Evolutionary conservation across 2,329 filamentous ascomycete species (phyloP).

Genomic region (Cordyceps cateniannulata): DNA sequence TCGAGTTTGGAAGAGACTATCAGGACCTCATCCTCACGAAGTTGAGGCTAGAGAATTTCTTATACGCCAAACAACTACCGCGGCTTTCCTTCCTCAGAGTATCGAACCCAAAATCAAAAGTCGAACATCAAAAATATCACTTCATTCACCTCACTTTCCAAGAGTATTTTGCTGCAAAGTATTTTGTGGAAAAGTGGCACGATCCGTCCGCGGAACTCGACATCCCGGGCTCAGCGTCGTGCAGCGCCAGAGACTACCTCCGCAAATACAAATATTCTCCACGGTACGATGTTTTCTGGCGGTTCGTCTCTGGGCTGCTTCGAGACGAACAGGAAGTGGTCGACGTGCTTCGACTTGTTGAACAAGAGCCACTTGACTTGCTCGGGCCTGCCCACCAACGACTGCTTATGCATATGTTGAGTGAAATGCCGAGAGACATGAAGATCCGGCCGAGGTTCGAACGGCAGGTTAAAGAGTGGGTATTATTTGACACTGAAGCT

Average conservation of each 20-base stretch:
- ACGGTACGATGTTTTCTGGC: constrained; percentile 35
- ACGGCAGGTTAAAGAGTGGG: too few relatives aligned
- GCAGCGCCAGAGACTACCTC: constrained; percentile 21
- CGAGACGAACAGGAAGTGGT: too few relatives aligned
- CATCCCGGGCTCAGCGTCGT: not conserved
- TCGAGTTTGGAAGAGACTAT: too few relatives aligned
- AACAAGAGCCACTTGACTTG: constrained; percentile 28
- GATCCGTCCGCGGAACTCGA: not conserved
- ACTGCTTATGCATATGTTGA: constrained; percentile 32
- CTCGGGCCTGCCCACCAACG: constrained; percentile 30
- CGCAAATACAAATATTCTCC: constrained; percentile 30
- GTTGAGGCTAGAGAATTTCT: too few relatives aligned
- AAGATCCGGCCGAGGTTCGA: too few relatives aligned
- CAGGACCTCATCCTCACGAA: too few relatives aligned
- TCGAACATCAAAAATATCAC: constrained; percentile 25
- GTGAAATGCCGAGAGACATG: too few relatives aligned
- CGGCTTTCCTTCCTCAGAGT: constrained; percentile 32
- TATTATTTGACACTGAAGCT: too few relatives aligned
- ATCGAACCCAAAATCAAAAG: constrained; percentile 20
- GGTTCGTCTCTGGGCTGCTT: constrained; percentile 35
- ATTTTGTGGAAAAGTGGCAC: constrained; percentile 29
- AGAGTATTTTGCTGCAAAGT: constrained; percentile 35
- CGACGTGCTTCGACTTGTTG: constrained; percentile 20
- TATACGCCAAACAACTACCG: not conserved
- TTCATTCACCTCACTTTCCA: constrained; percentile 38